Base-by-base conservation (phyloP, 163 green algal species). In the Volvox carteri region DNA sequence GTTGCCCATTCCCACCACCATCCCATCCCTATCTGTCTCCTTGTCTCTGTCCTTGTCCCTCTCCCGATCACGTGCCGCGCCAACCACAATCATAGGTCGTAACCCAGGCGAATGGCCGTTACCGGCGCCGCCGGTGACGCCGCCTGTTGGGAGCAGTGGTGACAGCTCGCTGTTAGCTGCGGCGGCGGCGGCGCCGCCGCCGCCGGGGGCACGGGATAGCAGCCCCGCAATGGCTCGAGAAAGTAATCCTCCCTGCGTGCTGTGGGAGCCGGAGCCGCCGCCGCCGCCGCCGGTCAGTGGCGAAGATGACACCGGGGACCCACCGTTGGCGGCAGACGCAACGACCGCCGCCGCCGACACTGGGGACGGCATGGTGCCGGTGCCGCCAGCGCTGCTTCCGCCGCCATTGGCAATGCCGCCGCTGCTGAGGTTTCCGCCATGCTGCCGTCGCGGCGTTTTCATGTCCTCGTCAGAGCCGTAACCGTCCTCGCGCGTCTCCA, bases 1-100 rank as follows among this genome's bases (percentile, higher is more conserved):
- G 28, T 11, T 60, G 25, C 79, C 79, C 62, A 86, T 1, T 28
- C 78, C 58, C 42, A 78, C 79, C 44, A 86, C 62, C 42, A 39
- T 28, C 4, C 28, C 44, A 25, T 78, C 60, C 9, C 62, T 28
- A 28, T 81, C 73, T 39, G 21, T 37, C 5, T 21, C 73, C 28
- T 44, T 25, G 44, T 65, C 44, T 44, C 11, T 35, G 2, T 33
- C 11, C 73, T 25, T 12, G 2, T 37, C 76, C 9, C 54, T 19
- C 19, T 65, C 54, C 54, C 54, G 8, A 65, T 65, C 54, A 12
- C 54, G 54, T 65, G 75, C 50, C 12, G n/a, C 30, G 3, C n/a
- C 4, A 33, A 12, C 25, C 39, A 56, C 28, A 2, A 41, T 39
- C 39, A 42, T 1, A 39, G 41, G 42, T 35, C 70, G 70, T 16